Conservation (phyloP, 805 yeast species). For the Myxozyma nipponensis region DNA sequence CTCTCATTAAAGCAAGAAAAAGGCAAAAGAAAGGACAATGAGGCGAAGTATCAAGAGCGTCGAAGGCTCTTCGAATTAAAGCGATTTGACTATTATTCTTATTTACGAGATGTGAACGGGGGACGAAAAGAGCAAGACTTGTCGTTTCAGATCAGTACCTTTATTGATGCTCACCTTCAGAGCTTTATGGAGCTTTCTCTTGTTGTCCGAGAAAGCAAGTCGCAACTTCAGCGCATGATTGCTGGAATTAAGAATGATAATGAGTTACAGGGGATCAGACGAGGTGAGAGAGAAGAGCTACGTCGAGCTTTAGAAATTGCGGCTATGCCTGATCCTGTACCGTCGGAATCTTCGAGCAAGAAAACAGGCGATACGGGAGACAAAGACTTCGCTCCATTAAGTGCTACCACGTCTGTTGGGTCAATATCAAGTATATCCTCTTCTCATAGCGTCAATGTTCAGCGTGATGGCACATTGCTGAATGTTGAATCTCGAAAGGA, state of each 20-base stretch:
- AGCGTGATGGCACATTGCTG: slow-evolving; percentile 7
- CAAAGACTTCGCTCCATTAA: slow-evolving; percentile 3
- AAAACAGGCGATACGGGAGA: not conserved
- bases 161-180: slow-evolving; percentile 37
- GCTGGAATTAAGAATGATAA: not conserved
- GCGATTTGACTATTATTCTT: slow-evolving; percentile 44
- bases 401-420: slow-evolving; percentile 6
- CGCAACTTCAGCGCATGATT: slow-evolving; percentile 35
- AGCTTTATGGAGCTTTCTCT: slow-evolving; percentile 33
- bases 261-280: slow-evolving; percentile 21
- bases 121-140: slow-evolving; percentile 43
- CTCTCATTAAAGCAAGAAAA: slow-evolving; percentile 38
- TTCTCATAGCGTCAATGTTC: not conserved
- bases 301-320: slow-evolving; percentile 39
- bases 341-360: not conserved
- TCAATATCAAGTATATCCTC: not conserved
- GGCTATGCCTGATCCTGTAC: slow-evolving; percentile 25
- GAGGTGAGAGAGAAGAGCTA: slow-evolving; percentile 40
- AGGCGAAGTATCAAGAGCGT: slow-evolving; percentile 42
- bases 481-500: slow-evolving; percentile 35
- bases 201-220: slow-evolving; percentile 32
- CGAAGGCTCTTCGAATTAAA: slow-evolving; percentile 41
- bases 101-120: slow-evolving; percentile 41
- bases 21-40: slow-evolving; percentile 37
- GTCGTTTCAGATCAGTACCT: slow-evolving; percentile 38